A percentile compares a stretch with the other conserved stretches of the same genome.
These are phyloP conservation scores for Russula griseocarnosa DNA, from an alignment of 768 basidiomycete species.

Conservation along the genomic window DNA sequence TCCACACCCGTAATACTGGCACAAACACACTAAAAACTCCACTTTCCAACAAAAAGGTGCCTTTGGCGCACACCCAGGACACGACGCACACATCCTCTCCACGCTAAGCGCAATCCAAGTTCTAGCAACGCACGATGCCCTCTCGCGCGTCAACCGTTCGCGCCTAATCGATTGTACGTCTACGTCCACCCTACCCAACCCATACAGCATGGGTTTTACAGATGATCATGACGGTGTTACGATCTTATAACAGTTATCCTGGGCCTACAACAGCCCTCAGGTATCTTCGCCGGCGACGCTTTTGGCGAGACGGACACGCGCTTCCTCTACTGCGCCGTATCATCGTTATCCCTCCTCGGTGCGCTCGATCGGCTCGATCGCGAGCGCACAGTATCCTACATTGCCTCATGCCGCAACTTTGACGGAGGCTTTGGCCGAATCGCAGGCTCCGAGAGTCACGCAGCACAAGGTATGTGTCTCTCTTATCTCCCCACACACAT, in stretches of 20 bases:
- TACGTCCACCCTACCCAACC: conserved; percentile 20
- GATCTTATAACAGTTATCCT: conserved; percentile 63
- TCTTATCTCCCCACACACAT: background rate
- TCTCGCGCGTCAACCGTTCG: conserved; percentile 64
- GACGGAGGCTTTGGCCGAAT: conserved; percentile 90
- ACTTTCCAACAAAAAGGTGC: conserved; percentile 55
- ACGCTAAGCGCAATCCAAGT: conserved; percentile 94
- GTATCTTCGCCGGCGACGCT: conserved; percentile 83
- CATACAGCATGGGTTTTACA: background rate
- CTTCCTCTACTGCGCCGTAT: conserved; percentile 85
- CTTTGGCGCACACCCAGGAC: conserved; percentile 88
- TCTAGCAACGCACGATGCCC: conserved; percentile 75
- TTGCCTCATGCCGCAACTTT: conserved; percentile 80
- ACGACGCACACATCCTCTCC: conserved; percentile 84
- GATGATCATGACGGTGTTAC: background rate
- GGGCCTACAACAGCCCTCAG: conserved; percentile 79
- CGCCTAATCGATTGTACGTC: conserved; percentile 69
- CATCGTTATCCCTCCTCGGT: conserved; percentile 76
- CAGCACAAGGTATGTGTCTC: conserved; percentile 65
- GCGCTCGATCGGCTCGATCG: conserved; percentile 62
- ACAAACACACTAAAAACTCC: background rate
- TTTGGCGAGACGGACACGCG: conserved; percentile 94
- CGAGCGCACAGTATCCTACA: conserved; percentile 65
- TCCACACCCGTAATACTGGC: too few relatives aligned
- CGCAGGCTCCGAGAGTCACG: conserved; percentile 89